phyloP scores from a whole-genome alignment of 192 early-diverging fungal species.

The Backusella macrospora region DNA sequence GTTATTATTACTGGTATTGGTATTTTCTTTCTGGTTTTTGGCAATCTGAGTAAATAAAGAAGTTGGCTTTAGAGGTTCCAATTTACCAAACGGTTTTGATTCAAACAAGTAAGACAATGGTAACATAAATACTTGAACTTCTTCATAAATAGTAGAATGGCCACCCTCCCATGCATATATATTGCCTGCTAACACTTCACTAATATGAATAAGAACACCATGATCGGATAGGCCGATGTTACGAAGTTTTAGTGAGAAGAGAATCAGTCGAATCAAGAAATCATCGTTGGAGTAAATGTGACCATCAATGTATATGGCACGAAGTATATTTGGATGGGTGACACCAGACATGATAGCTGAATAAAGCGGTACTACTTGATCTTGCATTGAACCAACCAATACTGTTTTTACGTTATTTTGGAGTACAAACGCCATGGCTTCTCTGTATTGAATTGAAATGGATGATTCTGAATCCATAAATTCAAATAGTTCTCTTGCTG shows the following conservation, averaged over 20 bases:
- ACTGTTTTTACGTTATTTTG: slow-evolving; percentile 72
- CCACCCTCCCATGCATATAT: slow-evolving; percentile 86
- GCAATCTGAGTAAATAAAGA: background rate
- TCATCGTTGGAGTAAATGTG: slow-evolving; percentile 76
- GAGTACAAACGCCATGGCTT: slow-evolving; percentile 69
- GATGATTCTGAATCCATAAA: slow-evolving; percentile 80
- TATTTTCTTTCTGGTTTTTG: slow-evolving; percentile 7
- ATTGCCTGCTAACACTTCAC: slow-evolving; percentile 84
- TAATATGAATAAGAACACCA: slow-evolving; percentile 82
- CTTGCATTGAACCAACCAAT: slow-evolving; percentile 87
- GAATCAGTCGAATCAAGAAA: slow-evolving; percentile 86
- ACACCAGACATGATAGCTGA: slow-evolving; percentile 70
- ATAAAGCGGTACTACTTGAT: slow-evolving; percentile 95
- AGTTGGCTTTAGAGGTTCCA: slow-evolving; percentile 1
- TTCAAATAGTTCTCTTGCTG: slow-evolving; percentile 92
- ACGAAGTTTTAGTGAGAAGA: slow-evolving; percentile 83
- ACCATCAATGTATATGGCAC: slow-evolving; percentile 90
- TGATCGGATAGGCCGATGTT: slow-evolving; percentile 90
- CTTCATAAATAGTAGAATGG: slow-evolving; percentile 93
- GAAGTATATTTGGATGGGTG: slow-evolving; percentile 81
- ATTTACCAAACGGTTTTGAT: slow-evolving; percentile 44
- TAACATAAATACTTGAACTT: slow-evolving; percentile 79
- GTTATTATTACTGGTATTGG: slow-evolving; percentile 1
- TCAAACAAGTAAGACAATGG: slow-evolving; percentile 54
- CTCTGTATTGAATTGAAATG: slow-evolving; percentile 72